Conservation (phyloP, 2,329 filamentous ascomycete genomes). For the Fusarium papillatum region DNA sequence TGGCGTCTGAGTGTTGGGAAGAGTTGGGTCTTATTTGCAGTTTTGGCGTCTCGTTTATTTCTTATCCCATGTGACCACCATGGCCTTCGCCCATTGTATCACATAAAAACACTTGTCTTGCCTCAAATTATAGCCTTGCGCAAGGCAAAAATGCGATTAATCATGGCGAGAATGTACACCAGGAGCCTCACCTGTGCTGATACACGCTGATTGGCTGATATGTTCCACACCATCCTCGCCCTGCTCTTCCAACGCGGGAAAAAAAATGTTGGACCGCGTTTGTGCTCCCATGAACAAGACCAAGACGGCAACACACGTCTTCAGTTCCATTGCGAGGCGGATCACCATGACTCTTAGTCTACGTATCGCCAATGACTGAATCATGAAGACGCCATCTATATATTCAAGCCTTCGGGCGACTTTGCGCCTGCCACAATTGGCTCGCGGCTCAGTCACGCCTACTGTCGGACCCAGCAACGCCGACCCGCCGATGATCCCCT, state of each 20-base stretch:
- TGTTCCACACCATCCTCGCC: background rate
- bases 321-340: background rate
- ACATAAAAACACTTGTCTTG: background rate
- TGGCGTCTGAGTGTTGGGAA: background rate
- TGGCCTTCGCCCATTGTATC: background rate
- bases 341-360: slow-evolving; percentile 9
- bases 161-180: background rate
- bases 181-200: background rate
- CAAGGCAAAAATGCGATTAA: background rate
- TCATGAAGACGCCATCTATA: slow-evolving; percentile 15
- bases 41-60: background rate
- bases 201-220: background rate
- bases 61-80: background rate
- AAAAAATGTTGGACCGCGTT: background rate
- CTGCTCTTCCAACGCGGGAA: background rate
- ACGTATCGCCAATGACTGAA: slow-evolving; percentile 3
- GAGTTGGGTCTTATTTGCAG: background rate
- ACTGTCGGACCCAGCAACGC: slow-evolving; percentile 23
- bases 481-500: slow-evolving; percentile 36
- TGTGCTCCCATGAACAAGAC: background rate
- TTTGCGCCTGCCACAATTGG: slow-evolving; percentile 8
- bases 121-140: background rate
- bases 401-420: slow-evolving; percentile 19
- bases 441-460: slow-evolving; percentile 3
- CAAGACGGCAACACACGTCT: background rate